phyloP scores from a whole-genome alignment of 2,329 filamentous ascomycete species.

The Rhexocercosporidium sp. region DNA sequence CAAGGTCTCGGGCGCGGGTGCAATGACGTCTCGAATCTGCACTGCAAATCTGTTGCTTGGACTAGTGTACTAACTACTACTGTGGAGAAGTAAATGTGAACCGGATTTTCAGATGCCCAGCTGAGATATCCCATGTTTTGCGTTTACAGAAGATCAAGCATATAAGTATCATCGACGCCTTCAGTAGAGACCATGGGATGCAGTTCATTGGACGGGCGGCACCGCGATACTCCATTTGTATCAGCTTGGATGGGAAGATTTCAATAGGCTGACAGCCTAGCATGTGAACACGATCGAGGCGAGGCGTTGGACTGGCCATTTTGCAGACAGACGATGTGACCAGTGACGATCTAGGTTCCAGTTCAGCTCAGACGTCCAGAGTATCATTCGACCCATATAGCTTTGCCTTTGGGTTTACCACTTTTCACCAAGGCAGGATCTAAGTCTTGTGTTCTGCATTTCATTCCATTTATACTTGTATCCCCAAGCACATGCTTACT shows the following conservation, averaged over 20 bases:
- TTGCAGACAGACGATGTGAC: neutral
- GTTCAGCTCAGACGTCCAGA: neutral
- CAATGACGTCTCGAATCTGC: conserved; percentile 8
- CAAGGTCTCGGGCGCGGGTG: neutral
- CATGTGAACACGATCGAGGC: conserved; percentile 1
- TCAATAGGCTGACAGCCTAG: conserved; percentile 2
- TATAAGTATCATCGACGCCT: neutral
- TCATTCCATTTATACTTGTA: conserved; percentile 1
- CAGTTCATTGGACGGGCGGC: neutral
- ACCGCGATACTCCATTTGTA: neutral
- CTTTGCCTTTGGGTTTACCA: neutral
- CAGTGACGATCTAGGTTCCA: conserved; percentile 10
- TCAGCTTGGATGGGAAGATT: conserved; percentile 3
- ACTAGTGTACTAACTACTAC: no score
- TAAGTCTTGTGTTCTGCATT: neutral
- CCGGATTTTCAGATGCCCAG: neutral
- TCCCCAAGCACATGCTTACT: conserved; percentile 1
- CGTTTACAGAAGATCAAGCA: neutral
- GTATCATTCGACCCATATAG: conserved; percentile 5
- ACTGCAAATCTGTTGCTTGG: conserved; percentile 9
- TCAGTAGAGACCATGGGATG: neutral
- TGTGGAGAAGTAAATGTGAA: neutral
- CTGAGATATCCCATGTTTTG: neutral
- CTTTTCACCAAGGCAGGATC: neutral
- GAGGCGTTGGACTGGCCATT: neutral